phyloP scores from a whole-genome alignment of 1,284 basidiomycete species.

The Tetrapyrgos nigripes region DNA sequence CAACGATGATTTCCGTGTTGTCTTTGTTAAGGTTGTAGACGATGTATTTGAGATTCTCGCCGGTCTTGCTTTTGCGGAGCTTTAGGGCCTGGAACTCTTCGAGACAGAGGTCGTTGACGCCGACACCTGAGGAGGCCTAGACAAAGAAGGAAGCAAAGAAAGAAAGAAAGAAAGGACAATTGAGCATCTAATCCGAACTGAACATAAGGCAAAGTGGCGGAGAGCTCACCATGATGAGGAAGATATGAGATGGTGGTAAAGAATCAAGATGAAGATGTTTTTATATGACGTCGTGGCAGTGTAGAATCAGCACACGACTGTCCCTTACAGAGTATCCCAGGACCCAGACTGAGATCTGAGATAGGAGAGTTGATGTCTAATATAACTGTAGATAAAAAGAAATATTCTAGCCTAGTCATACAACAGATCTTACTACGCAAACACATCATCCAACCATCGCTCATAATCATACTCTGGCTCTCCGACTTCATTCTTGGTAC shows the following conservation, averaged over 20 bases:
- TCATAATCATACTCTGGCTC: slow-evolving; percentile 81
- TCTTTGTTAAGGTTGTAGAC: slow-evolving; percentile 77
- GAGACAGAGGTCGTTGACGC: slow-evolving; percentile 66
- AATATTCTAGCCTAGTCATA: slow-evolving; percentile 5
- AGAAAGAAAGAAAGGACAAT: not conserved
- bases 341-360: not conserved
- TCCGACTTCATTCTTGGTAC: slow-evolving; percentile 53
- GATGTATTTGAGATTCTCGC: slow-evolving; percentile 89
- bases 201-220: not conserved
- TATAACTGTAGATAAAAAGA: too few relatives aligned
- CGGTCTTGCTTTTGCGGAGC: slow-evolving; percentile 84
- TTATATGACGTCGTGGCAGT: slow-evolving; percentile 1
- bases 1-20: slow-evolving; percentile 79
- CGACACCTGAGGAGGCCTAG: slow-evolving; percentile 79
- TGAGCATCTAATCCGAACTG: not conserved
- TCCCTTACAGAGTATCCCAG: not conserved
- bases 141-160: slow-evolving; percentile 1
- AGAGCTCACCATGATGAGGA: slow-evolving; percentile 7
- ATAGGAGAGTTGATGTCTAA: not conserved
- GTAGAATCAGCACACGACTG: slow-evolving; percentile 4
- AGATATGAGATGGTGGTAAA: slow-evolving; percentile 9
- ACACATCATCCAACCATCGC: slow-evolving; percentile 79
- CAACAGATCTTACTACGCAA: slow-evolving; percentile 47
- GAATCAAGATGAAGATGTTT: slow-evolving; percentile 13
- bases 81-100: slow-evolving; percentile 79